Evolutionary conservation across 2,329 filamentous ascomycete genomes (phyloP), one percentile per base, ranked within the genome.

Genomic region (Knoxdaviesia capensis): DNA sequence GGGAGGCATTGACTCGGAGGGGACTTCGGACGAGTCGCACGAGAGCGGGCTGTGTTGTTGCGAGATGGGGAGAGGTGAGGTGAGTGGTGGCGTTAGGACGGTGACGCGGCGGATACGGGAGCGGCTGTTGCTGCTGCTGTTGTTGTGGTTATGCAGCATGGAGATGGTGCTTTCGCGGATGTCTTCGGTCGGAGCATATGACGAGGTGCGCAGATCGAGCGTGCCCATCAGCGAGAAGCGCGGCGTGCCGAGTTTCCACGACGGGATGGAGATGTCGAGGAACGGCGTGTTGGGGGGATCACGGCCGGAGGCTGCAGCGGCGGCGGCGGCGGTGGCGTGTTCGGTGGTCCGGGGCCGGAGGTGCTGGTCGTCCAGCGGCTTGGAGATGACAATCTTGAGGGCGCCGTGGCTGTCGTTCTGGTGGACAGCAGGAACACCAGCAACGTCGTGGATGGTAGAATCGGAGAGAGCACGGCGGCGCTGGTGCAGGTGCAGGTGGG

Each of bases 181-280:
- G 46, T 86, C 82, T 42, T 88, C 82, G 5, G 74, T 78, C 3
- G 82, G 80, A 4, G 77, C 73, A 56, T 84, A 83, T 10, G 80
- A 77, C n/a, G 87, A 92, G 48, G 77, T 81, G 46, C 82, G 77
- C 48, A 94, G 65, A 47, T 84, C 70, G 3, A 83, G 76, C 3
- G 80, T 86, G 7, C 85, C 85, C 50, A 71, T 70, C 42, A 72
- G 62, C 48, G 80, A 88, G 57, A 94, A 93, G 45, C 76, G 74
- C 11, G 85, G 84, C 1, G 79, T 81, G 8, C 86, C 87, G 44
- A 94, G 64, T 48, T 78, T 77, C 66, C 87, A 92, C 44, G 82
- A 79, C 34, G 87, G 86, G 41, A 94, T 93, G 28, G 76, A 68
- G 37, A 88, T 70, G 49, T 86, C 73, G 41, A 92, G 64, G 34